Conservation (phyloP, 306 rosid genomes). For the Cicer chorassanicum region DNA sequence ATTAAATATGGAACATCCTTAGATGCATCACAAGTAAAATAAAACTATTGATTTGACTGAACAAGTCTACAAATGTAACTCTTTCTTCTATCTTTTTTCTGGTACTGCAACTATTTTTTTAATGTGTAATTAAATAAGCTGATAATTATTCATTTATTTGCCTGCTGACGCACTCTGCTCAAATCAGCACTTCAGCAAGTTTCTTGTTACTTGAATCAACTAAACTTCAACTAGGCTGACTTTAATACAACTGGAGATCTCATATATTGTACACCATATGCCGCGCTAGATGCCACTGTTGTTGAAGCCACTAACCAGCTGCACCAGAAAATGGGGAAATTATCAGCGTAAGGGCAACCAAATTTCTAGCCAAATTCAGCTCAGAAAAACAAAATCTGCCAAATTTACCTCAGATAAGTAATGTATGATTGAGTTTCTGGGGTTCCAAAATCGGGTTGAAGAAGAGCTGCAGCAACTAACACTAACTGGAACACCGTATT, state of each 20-base stretch:
- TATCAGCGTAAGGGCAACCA: neutral
- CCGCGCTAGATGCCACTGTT: slow-evolving; percentile 50
- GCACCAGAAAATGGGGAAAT: slow-evolving; percentile 46
- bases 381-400: neutral
- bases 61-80: neutral
- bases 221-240: slow-evolving; percentile 32
- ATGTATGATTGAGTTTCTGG: slow-evolving; percentile 66
- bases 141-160: neutral
- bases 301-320: slow-evolving; percentile 96
- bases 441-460: slow-evolving; percentile 92
- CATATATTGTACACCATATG: slow-evolving; percentile 34
- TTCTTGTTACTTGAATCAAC: neutral
- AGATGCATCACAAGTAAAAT: neutral
- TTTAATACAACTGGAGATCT: slow-evolving; percentile 26
- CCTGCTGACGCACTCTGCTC: neutral
- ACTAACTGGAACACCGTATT: slow-evolving; percentile 91
- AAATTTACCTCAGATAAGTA: slow-evolving; percentile 67
- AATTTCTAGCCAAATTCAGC: neutral
- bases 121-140: neutral
- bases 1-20: neutral
- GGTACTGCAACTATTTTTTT: neutral
- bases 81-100: slow-evolving; percentile 5
- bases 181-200: neutral
- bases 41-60: neutral
- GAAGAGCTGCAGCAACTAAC: slow-evolving; percentile 83